Evolutionary conservation across 495 filamentous ascomycete genomes (phyloP), one percentile per base, ranked within the genome.

Genomic region (Penicillium diatomitis): DNA sequence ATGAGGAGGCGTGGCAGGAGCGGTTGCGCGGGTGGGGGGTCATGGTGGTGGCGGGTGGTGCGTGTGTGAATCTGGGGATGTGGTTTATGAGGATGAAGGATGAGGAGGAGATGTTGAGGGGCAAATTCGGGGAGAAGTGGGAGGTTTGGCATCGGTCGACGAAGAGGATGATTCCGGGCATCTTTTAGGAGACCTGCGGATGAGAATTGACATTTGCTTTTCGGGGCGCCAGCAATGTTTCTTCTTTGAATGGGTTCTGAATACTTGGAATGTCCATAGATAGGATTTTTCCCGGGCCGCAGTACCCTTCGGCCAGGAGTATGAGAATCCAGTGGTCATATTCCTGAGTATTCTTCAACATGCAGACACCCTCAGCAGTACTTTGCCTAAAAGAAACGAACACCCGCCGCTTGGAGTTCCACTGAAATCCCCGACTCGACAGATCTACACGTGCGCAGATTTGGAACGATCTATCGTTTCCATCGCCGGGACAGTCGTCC

Each of bases 91-190:
- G 53, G 47, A 67, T 54, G 46, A 53, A 41, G 46, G 61, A 75
- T 44, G 73, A 75, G 52, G 72, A 75, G 55, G 41, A 36, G 4
- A 73, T 76, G 72, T 35, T 76, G 51, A 55, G 28, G 8, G 49
- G 48, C 28, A 50, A 54, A 12, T 75, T 76, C 59, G 72, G 72
- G 3, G 36, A 32, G 8, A 50, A 70, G 43, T 76, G 73, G 73
- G 64, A 73, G 53, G 46, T 41, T 9, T 76, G 71, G 71, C 62
- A 72, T 66, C 39, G 36, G 8, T 37, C 38, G 29, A 67, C 62
- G 10, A 58, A 49, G 5, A 46, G 62, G 37, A 50, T 64, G 12
- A 46, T 65, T 54, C 65, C 63, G 2, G 48, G 47, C 3, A 31
- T 66, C 34, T 60, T 20, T 63, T 29, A 32, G 27, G 29, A 42